Conservation (phyloP, 179 eudicot species). For the Heliamphora pulchella region DNA sequence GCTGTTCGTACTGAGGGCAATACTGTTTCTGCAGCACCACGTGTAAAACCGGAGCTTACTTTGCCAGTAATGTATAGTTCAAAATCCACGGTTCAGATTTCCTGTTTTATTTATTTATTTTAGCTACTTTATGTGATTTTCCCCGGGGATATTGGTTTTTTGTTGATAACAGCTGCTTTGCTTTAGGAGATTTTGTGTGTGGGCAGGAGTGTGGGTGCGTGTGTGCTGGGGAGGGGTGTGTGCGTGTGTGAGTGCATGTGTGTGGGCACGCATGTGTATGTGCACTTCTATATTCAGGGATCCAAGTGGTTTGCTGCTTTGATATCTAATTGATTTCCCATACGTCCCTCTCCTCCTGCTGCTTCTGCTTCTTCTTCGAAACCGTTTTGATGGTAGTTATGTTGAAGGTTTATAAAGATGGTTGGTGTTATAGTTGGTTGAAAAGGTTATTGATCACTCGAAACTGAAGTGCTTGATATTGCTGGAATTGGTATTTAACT, state of each 20-base stretch:
- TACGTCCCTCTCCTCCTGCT: too few relatives aligned
- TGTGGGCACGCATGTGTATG: neutral
- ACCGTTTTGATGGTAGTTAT: too few relatives aligned
- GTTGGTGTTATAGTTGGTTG: too few relatives aligned
- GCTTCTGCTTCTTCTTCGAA: too few relatives aligned
- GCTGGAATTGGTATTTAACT: too few relatives aligned
- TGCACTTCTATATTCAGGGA: neutral
- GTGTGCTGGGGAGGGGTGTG: too few relatives aligned
- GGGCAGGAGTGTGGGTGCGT: neutral
- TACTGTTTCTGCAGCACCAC: slow-evolving; percentile 52
- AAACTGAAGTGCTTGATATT: too few relatives aligned
- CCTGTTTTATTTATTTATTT: neutral
- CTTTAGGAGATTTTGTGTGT: neutral
- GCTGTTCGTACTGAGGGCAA: slow-evolving; percentile 53
- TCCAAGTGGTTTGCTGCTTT: neutral
- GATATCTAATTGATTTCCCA: neutral
- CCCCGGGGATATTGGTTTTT: neutral
- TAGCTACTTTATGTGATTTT: neutral
- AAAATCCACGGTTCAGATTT: slow-evolving; percentile 9
- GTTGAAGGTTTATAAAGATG: too few relatives aligned
- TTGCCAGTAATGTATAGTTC: slow-evolving; percentile 70
- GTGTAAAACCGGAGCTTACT: slow-evolving; percentile 88
- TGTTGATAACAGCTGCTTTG: neutral
- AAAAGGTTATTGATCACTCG: too few relatives aligned
- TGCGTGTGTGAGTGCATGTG: too few relatives aligned